Percentiles rank a stretch among this genome's conserved stretches.
Evolutionary conservation across 2,329 filamentous ascomycete species (phyloP).

Genomic region (Pestalotiopsis sp.): DNA sequence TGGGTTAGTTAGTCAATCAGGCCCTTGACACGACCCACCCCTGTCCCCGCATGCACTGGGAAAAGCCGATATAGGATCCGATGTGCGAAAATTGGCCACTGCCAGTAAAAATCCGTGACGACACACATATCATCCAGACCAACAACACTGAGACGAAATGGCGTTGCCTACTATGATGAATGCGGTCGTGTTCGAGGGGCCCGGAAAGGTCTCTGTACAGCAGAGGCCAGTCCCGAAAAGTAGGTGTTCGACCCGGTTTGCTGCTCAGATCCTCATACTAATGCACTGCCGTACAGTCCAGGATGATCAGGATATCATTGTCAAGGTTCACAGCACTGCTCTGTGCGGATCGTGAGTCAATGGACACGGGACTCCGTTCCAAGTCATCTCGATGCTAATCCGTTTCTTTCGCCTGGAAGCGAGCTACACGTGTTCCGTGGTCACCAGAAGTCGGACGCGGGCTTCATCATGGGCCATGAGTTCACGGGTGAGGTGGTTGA

Average conservation of each 20-base stretch:
- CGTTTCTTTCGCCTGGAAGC: constrained; percentile 42
- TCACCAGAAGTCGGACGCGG: constrained; percentile 69
- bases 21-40: neutral
- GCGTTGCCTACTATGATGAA: constrained; percentile 66
- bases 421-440: constrained; percentile 88
- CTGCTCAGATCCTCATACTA: constrained; percentile 6
- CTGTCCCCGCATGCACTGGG: neutral
- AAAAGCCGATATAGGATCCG: neutral
- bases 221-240: constrained; percentile 76
- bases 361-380: neutral
- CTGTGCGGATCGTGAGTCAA: constrained; percentile 80
- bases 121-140: constrained; percentile 5
- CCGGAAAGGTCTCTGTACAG: constrained; percentile 74
- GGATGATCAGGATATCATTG: constrained; percentile 74
- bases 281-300: constrained; percentile 51
- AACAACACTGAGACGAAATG: constrained; percentile 35
- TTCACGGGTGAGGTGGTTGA: constrained; percentile 79
- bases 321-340: constrained; percentile 82
- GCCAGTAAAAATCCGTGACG: neutral
- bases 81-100: neutral
- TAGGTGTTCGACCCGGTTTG: constrained; percentile 18
- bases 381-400: neutral
- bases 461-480: constrained; percentile 78
- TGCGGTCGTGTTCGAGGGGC: constrained; percentile 85
- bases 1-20: neutral